phyloP scores from a whole-genome alignment of 179 eudicot genomes.

The Heliamphora pulchella region DNA sequence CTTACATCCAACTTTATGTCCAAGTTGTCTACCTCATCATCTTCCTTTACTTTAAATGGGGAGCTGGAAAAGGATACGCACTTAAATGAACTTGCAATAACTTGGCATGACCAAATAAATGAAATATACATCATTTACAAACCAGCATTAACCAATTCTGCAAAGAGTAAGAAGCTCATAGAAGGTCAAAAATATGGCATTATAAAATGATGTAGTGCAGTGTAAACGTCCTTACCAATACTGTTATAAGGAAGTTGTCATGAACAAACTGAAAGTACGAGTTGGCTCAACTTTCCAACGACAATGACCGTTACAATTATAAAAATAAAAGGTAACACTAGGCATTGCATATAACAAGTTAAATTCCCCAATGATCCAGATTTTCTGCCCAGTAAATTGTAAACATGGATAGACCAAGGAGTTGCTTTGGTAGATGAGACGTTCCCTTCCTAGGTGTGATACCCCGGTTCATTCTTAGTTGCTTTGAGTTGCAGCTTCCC shows the following conservation, averaged over 20 bases:
- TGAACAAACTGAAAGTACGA: neutral
- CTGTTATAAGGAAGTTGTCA: too few relatives aligned
- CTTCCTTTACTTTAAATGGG: slow-evolving; percentile 86
- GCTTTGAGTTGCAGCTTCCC: too few relatives aligned
- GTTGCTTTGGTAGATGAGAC: too few relatives aligned
- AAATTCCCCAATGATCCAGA: neutral
- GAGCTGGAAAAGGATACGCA: slow-evolving; percentile 47
- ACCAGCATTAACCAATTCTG: neutral
- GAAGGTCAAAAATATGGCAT: too few relatives aligned
- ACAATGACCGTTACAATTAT: neutral
- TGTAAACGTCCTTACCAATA: neutral
- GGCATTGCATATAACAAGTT: neutral
- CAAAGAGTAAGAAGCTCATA: neutral
- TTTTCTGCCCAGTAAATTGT: neutral
- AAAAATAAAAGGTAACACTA: neutral
- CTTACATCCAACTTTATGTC: slow-evolving; percentile 52
- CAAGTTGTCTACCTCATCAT: slow-evolving; percentile 83
- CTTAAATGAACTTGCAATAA: slow-evolving; percentile 14
- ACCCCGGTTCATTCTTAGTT: too few relatives aligned
- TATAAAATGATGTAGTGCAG: neutral
- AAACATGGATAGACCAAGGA: too few relatives aligned
- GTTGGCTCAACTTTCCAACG: neutral
- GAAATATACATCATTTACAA: neutral
- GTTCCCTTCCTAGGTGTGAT: too few relatives aligned
- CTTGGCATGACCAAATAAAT: slow-evolving; percentile 7